Conservation (phyloP, 108 stramenopile genomes). For the Skeletonema grethae region DNA sequence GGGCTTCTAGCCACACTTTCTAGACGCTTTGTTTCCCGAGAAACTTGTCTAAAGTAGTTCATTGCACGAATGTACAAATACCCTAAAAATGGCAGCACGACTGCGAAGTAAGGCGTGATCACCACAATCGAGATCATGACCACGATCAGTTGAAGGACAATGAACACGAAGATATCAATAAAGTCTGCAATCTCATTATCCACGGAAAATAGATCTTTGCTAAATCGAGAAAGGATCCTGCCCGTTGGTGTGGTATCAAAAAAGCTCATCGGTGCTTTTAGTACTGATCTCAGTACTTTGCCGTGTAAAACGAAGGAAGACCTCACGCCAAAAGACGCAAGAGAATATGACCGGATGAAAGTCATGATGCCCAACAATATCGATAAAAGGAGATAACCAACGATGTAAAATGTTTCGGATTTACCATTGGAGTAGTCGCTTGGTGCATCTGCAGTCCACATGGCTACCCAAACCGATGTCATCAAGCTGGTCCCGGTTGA, state of each 20-base stretch:
- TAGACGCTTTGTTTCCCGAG: slow-evolving; percentile 81
- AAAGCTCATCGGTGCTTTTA: slow-evolving; percentile 86
- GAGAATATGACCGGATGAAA: slow-evolving; percentile 56
- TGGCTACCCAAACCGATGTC: slow-evolving; percentile 56
- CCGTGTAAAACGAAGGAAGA: slow-evolving; percentile 63
- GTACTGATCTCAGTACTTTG: slow-evolving; percentile 59
- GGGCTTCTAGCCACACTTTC: slow-evolving; percentile 91
- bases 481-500: slow-evolving; percentile 54
- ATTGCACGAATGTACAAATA: slow-evolving; percentile 66
- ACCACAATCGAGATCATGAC: slow-evolving; percentile 44
- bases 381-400: slow-evolving; percentile 40
- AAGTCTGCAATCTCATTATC: slow-evolving; percentile 61
- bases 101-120: slow-evolving; percentile 53
- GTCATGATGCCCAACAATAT: slow-evolving; percentile 56
- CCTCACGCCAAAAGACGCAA: slow-evolving; percentile 67
- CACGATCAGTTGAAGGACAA: slow-evolving; percentile 41
- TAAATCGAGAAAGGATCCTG: slow-evolving; percentile 83
- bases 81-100: slow-evolving; percentile 52
- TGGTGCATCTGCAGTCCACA: slow-evolving; percentile 69
- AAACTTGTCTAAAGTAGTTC: slow-evolving; percentile 75
- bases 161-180: slow-evolving; percentile 45
- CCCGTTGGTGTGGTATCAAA: slow-evolving; percentile 95
- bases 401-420: slow-evolving; percentile 45
- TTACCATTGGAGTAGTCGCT: slow-evolving; percentile 36
- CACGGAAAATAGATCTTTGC: slow-evolving; percentile 75